These are phyloP conservation scores for Neurospora africana DNA, from an alignment of 495 filamentous ascomycete genomes.

Conservation along the genomic window DNA sequence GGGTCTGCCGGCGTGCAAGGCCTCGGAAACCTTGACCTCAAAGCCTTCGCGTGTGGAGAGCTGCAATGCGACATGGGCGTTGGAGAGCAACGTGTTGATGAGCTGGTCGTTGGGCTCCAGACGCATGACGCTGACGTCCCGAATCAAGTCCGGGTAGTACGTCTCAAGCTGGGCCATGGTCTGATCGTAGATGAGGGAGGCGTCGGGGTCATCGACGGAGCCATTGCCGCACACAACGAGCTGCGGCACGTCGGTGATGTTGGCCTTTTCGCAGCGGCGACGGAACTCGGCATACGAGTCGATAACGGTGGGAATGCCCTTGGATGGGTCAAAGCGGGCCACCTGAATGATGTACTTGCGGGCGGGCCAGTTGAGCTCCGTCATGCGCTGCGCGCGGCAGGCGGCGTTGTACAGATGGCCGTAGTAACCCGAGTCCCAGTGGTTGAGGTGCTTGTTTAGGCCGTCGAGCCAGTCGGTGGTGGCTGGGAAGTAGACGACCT, in stretches of 20 bases:
- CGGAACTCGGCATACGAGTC: conserved; percentile 69
- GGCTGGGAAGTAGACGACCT: conserved; percentile 70
- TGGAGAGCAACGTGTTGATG: conserved; percentile 69
- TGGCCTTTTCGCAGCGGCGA: conserved; percentile 39
- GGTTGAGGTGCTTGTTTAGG: conserved; percentile 66
- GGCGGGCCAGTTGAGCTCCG: conserved; percentile 55
- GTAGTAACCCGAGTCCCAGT: conserved; percentile 69
- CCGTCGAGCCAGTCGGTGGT: conserved; percentile 88
- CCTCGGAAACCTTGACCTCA: conserved; percentile 84
- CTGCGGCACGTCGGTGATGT: conserved; percentile 49
- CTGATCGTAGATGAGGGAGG: conserved; percentile 59
- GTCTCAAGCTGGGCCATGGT: conserved; percentile 56
- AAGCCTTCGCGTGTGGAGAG: conserved; percentile 80
- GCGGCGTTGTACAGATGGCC: conserved; percentile 60
- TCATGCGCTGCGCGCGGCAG: conserved; percentile 50
- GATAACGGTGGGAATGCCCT: conserved; percentile 74
- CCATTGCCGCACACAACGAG: conserved; percentile 69
- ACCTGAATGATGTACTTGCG: conserved; percentile 75
- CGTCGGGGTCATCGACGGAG: conserved; percentile 80
- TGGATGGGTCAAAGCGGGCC: conserved; percentile 78
- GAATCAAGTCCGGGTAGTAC: conserved; percentile 35
- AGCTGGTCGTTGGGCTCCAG: conserved; percentile 71
- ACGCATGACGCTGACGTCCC: conserved; percentile 64
- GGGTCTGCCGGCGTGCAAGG: conserved; percentile 73
- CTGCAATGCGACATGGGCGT: conserved; percentile 64